Evolutionary conservation across 1,284 basidiomycete species (phyloP), one percentile per base, ranked within the genome.

Genomic region (Porodaedalea pini): DNA sequence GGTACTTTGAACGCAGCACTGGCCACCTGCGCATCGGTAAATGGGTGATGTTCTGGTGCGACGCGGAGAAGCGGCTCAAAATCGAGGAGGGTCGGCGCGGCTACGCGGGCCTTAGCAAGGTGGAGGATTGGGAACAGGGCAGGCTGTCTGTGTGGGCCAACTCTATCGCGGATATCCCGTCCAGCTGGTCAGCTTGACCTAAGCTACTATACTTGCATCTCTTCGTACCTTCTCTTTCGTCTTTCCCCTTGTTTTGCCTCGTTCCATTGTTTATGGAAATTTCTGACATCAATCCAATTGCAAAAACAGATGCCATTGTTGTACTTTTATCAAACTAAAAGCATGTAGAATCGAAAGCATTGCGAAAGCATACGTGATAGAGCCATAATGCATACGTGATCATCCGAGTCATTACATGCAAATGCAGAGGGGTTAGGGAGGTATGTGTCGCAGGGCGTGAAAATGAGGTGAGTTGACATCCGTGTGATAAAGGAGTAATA

Each of bases 41-140:
- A 40, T 98, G 92, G 94, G 86, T 90, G 57, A 74, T 99, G 66
- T 99, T 99, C 75, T 99, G 97, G 97, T 98, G 94, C 70, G 96
- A 98, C 73, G 94, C 90, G 1, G 97, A 99, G 75, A 90, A 86
- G 69, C 79, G 85, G 54, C 70, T 92, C 31, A 84, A 79, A 71
- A 79, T 78, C 31, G 84, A 86, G 67, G 82, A 85, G 64, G 80
- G 82, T 10, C 79, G 85, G 25, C 76, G 81, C 41, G 83, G 79
- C 47, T 75, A 77, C 64, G 76, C 76, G 58, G 80, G 83, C 56
- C 70, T 92, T 63, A 83, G 86, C 2, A 88, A 89, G 62, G 76
- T 97, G 3, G 92, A 92, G 68, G 75, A 82, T 5, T 92, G 89
- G 80, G 95, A 97, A 71, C 71, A 76, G 50, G 92, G 92, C 1